Conservation (phyloP, 345 rosid genomes). For the Odontarrhena argentea region DNA sequence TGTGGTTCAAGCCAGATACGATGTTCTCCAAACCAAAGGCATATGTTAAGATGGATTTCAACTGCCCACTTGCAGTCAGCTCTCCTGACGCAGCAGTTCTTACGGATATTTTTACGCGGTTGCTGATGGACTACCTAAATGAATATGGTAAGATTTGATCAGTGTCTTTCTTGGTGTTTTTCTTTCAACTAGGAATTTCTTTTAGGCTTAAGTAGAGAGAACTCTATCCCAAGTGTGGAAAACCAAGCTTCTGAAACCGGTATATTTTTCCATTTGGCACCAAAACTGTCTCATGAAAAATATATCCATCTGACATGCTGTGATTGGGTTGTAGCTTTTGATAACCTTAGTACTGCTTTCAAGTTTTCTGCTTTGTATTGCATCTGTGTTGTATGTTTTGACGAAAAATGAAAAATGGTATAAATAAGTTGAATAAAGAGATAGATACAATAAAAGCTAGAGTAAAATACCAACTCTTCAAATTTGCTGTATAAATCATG, state of each 20-base stretch:
- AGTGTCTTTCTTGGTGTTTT: not conserved
- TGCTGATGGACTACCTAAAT: constrained; percentile 90
- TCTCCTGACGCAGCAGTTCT: constrained; percentile 86
- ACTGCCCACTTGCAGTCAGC: constrained; percentile 69
- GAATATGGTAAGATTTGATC: constrained; percentile 70
- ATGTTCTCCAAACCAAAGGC: constrained; percentile 81
- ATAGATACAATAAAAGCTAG: not conserved
- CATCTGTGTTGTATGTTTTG: not conserved
- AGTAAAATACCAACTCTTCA: constrained; percentile 10
- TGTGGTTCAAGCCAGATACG: constrained; percentile 92
- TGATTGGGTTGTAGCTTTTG: constrained; percentile 25
- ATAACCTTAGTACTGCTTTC: not conserved
- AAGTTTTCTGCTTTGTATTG: constrained; percentile 5
- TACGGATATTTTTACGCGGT: constrained; percentile 63
- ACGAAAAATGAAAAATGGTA: not conserved
- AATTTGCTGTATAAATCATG: not conserved
- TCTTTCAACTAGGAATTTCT: constrained; percentile 2
- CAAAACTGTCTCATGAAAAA: constrained; percentile 8
- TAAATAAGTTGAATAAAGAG: constrained; percentile 1
- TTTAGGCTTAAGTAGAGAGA: not conserved
- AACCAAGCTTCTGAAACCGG: constrained; percentile 12
- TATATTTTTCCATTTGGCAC: constrained; percentile 12
- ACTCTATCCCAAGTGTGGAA: constrained; percentile 3
- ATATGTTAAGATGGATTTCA: constrained; percentile 74
- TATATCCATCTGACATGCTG: constrained; percentile 8